Base-by-base conservation (phyloP, 805 yeast genomes). In the Wickerhamomyces xylosicus region DNA sequence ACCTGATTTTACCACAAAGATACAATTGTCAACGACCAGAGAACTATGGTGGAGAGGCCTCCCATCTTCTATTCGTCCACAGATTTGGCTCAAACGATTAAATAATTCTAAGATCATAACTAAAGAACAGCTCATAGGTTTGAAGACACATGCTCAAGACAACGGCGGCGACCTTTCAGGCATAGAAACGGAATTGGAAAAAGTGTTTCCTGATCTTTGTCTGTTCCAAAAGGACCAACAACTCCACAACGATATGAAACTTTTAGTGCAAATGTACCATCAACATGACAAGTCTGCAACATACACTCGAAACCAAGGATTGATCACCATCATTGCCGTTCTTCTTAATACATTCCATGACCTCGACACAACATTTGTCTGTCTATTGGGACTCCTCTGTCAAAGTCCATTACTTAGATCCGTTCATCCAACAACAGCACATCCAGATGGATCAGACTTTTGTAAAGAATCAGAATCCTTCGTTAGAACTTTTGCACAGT, bases 21-120 rank as follows among this genome's bases (percentile, higher is more conserved):
- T 71, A 17, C 54, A 58, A 38, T 49, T 57, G 13, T 60, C 70
- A 1, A 48, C 59, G 17, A 64, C 69, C 5, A 60, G 79, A 34
- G 79, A 74, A 43, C 54, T 75, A 25, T 73, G 78, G 74, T 76
- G 82, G 82, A 57, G 78, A 28, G 79, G 79, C 4, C 50, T 77
- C 3, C 77, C 82, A 2, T 28, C 48, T n/a, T 50, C 50, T 17
- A 48, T 64, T 5, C 59, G 87, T 34, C 53, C 61, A 5, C 52
- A 54, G 10, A 61, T 79, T 2, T 81, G 87, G 87, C 51, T 56
- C 42, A 54, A 54, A 34, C 71, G 65, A n/a, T n/a, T n/a, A n/a
- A n/a, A n/a, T n/a, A n/a, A n/a, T n/a, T n/a, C n/a, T n/a, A n/a
- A n/a, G n/a, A n/a, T n/a, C n/a, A n/a, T n/a, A n/a, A n/a, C n/a